Percentiles rank a stretch among this genome's conserved stretches.
Evolutionary conservation across 2,329 filamentous ascomycete species (phyloP).

Genomic region (Amesomyces nigricolor): DNA sequence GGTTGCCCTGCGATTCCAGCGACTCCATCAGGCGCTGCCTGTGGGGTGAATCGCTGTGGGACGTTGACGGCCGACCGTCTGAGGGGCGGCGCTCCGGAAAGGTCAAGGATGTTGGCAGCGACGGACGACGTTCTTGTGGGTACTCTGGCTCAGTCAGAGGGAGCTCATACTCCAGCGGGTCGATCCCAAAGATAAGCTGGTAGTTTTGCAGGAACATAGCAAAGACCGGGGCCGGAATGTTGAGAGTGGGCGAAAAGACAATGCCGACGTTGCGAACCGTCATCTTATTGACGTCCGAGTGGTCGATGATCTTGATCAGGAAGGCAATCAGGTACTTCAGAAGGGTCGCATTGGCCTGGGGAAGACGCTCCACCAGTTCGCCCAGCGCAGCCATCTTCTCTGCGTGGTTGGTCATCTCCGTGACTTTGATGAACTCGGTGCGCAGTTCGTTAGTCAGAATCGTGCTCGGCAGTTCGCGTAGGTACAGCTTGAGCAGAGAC

Average conservation of each 20-base stretch:
- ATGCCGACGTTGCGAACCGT: conserved; percentile 95
- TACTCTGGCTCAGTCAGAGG: conserved; percentile 38
- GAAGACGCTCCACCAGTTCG: conserved; percentile 72
- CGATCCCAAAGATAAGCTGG: conserved; percentile 72
- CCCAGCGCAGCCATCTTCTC: conserved; percentile 75
- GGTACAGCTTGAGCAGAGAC: conserved; percentile 86
- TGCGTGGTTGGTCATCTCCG: conserved; percentile 66
- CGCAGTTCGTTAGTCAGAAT: conserved; percentile 89
- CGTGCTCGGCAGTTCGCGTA: conserved; percentile 85
- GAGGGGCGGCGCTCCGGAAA: conserved; percentile 28
- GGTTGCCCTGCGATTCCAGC: conserved; percentile 31
- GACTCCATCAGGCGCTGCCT: conserved; percentile 44
- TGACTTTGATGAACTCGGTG: conserved; percentile 77
- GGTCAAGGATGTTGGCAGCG: conserved; percentile 23
- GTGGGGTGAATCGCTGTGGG: conserved; percentile 47
- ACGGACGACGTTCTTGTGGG: conserved; percentile 29
- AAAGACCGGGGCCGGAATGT: conserved; percentile 92
- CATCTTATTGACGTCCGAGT: conserved; percentile 93
- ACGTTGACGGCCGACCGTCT: conserved; percentile 44
- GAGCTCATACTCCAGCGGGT: conserved; percentile 59
- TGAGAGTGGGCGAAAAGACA: conserved; percentile 94
- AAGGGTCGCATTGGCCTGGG: conserved; percentile 72
- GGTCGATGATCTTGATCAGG: conserved; percentile 86
- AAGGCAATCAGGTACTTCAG: conserved; percentile 82
- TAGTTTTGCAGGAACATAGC: conserved; percentile 91